phyloP scores from a whole-genome alignment of 495 filamentous ascomycete species.

The Penicillium soppii region DNA sequence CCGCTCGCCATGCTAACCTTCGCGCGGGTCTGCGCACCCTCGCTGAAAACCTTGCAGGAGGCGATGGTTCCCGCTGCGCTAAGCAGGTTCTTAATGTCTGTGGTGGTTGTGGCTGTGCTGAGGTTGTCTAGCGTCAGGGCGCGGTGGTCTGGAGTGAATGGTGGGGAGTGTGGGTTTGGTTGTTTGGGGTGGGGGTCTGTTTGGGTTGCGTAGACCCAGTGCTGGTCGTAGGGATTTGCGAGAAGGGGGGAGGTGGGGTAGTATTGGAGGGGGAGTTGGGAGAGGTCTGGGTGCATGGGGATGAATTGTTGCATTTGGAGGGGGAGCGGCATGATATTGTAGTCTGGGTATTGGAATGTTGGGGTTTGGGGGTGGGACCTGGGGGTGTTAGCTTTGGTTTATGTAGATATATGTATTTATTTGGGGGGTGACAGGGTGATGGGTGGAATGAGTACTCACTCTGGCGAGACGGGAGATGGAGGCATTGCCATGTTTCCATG shows the following conservation, averaged over 20 bases:
- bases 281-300: constrained; percentile 33
- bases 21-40: constrained; percentile 24
- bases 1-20: constrained; percentile 31
- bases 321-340: constrained; percentile 26
- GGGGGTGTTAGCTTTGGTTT: not conserved
- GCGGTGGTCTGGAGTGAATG: constrained; percentile 12
- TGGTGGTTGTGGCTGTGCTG: constrained; percentile 18
- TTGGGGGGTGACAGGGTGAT: no score
- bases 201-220: constrained; percentile 25
- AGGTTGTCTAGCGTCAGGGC: constrained; percentile 33
- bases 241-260: constrained; percentile 35
- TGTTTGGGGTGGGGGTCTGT: constrained; percentile 2
- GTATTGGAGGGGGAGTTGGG: constrained; percentile 21
- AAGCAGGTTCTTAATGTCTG: constrained; percentile 24
- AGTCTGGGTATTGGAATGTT: constrained; percentile 31
- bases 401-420: not conserved
- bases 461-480: constrained; percentile 39
- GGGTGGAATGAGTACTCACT: no score
- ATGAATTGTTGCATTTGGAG: constrained; percentile 30
- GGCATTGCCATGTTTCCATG: constrained; percentile 33
- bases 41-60: constrained; percentile 25
- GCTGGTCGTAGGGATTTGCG: constrained; percentile 29
- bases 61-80: constrained; percentile 27
- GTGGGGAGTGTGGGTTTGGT: constrained; percentile 6
- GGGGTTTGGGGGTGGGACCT: constrained; percentile 25